These are phyloP conservation scores for Penicillium paxilli DNA, from an alignment of 495 filamentous ascomycete genomes.

Conservation along the genomic window DNA sequence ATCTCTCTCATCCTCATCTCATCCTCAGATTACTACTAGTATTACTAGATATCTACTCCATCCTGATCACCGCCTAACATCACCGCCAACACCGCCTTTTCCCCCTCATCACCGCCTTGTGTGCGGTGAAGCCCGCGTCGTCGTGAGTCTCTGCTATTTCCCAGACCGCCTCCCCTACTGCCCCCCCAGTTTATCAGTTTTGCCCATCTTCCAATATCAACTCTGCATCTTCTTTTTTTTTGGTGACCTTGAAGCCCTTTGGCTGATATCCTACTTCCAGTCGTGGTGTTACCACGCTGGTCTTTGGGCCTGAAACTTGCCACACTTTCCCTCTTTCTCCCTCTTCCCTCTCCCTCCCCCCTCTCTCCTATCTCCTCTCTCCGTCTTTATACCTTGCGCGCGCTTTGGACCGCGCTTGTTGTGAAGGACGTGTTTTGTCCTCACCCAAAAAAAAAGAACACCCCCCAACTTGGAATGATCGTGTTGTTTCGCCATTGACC, in stretches of 20 bases:
- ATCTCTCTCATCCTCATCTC: neutral
- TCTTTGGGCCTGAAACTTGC: neutral
- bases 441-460: no score
- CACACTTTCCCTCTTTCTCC: neutral
- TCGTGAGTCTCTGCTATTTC: conserved; percentile 22
- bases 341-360: neutral
- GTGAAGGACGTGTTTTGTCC: neutral
- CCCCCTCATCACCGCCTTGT: conserved; percentile 43
- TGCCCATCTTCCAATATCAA: neutral
- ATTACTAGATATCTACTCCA: neutral
- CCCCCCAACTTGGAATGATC: neutral
- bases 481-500: neutral
- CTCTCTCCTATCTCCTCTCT: neutral
- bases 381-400: neutral
- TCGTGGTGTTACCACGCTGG: neutral
- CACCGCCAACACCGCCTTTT: conserved; percentile 40
- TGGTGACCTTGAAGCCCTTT: neutral
- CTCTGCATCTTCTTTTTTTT: neutral
- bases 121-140: conserved; percentile 44
- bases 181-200: conserved; percentile 28
- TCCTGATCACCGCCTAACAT: conserved; percentile 39
- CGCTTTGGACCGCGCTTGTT: neutral
- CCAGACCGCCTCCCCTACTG: conserved; percentile 46
- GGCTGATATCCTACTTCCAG: no score
- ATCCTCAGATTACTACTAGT: neutral